phyloP scores from a whole-genome alignment of 2,329 filamentous ascomycete genomes.

The Claviceps pazoutovae region DNA sequence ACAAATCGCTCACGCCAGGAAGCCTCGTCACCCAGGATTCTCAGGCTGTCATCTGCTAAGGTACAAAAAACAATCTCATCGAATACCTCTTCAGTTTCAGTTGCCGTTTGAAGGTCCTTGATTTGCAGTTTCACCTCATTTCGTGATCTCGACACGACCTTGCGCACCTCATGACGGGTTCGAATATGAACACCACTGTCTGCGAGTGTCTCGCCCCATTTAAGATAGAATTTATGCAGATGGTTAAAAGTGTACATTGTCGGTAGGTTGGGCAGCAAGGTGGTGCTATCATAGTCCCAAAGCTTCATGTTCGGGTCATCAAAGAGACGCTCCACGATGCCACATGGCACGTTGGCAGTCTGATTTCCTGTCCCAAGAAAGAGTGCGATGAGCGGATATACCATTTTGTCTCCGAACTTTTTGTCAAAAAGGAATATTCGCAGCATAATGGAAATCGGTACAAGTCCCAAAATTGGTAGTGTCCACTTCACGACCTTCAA shows the following conservation, averaged over 20 bases:
- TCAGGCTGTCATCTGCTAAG: slow-evolving; percentile 49
- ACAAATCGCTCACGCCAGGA: slow-evolving; percentile 50
- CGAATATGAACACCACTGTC: slow-evolving; percentile 41
- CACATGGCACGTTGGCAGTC: slow-evolving; percentile 55
- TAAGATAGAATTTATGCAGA: slow-evolving; percentile 44
- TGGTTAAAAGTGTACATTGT: slow-evolving; percentile 55
- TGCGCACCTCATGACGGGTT: slow-evolving; percentile 40
- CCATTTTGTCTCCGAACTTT: slow-evolving; percentile 58
- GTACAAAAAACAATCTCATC: slow-evolving; percentile 56
- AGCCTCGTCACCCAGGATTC: slow-evolving; percentile 42
- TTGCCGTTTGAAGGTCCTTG: slow-evolving; percentile 35
- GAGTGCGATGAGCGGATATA: slow-evolving; percentile 56
- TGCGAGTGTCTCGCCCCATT: slow-evolving; percentile 41
- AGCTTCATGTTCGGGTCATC: slow-evolving; percentile 44
- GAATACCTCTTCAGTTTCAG: slow-evolving; percentile 38
- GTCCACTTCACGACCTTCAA: slow-evolving; percentile 44
- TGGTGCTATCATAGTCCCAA: slow-evolving; percentile 43
- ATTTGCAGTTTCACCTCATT: slow-evolving; percentile 38
- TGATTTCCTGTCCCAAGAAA: slow-evolving; percentile 66
- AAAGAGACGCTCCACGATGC: slow-evolving; percentile 49
- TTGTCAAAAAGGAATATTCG: slow-evolving; percentile 54
- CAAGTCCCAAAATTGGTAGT: slow-evolving; percentile 43
- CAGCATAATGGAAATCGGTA: slow-evolving; percentile 52
- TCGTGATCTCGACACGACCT: slow-evolving; percentile 35
- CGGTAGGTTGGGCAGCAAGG: slow-evolving; percentile 42